Evolutionary conservation across 2,329 filamentous ascomycete genomes (phyloP).

Genomic region (Byssoonygena ceratinophila): DNA sequence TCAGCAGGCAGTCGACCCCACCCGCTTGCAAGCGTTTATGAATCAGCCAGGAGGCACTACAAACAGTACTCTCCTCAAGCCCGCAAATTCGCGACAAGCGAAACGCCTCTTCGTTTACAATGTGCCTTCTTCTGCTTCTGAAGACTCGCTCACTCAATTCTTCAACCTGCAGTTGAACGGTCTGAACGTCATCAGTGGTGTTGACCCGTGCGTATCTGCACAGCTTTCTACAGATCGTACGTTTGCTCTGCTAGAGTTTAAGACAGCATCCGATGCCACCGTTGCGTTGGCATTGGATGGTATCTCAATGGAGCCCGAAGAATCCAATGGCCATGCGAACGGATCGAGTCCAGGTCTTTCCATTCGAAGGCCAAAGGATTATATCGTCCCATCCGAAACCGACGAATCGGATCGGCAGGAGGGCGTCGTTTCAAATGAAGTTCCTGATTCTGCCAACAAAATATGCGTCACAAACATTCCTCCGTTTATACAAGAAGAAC

Average conservation of each 20-base stretch:
- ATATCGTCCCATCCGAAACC: conserved; percentile 74
- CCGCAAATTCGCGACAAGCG: conserved; percentile 83
- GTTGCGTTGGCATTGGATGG: conserved; percentile 84
- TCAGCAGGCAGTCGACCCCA: conserved; percentile 90
- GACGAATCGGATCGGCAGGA: conserved; percentile 65
- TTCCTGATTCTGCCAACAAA: conserved; percentile 90
- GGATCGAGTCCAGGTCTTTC: conserved; percentile 48
- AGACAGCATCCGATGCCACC: conserved; percentile 74
- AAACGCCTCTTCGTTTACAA: conserved; percentile 87
- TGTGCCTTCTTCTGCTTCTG: conserved; percentile 59
- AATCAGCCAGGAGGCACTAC: conserved; percentile 65
- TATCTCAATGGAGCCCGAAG: conserved; percentile 63
- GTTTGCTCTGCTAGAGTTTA: conserved; percentile 87
- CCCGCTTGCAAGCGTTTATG: conserved; percentile 89
- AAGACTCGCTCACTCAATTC: conserved; percentile 68
- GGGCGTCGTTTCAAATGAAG: conserved; percentile 65
- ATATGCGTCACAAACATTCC: conserved; percentile 87
- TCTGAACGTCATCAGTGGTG: conserved; percentile 76
- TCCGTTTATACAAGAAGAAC: conserved; percentile 75
- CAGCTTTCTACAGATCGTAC: conserved; percentile 68
- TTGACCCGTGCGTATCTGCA: conserved; percentile 73
- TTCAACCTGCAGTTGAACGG: conserved; percentile 96
- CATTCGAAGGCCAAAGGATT: conserved; percentile 86
- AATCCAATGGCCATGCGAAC: conserved; percentile 43
- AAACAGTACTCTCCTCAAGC: conserved; percentile 72